Percentiles rank a stretch among this genome's conserved stretches.
Evolutionary conservation across 495 filamentous ascomycete genomes (phyloP).

Genomic region (Chaetomium cochliodes): DNA sequence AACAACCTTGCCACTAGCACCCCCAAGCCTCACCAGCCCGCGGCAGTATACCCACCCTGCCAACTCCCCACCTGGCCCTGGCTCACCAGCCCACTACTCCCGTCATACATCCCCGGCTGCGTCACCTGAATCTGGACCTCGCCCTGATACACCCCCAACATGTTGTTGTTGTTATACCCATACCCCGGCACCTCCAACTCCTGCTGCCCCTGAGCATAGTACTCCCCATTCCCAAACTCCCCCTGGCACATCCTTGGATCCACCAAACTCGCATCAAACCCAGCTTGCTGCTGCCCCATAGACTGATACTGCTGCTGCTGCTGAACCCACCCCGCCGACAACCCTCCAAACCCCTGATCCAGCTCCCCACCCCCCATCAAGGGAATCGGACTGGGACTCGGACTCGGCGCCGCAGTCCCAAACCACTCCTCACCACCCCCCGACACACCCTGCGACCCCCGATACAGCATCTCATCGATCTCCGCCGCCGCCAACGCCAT

Average conservation of each 20-base stretch:
- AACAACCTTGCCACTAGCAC: background rate
- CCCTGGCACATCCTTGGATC: background rate
- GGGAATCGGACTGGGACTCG: too few relatives aligned
- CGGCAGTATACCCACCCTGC: slow-evolving; percentile 2
- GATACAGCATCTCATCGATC: slow-evolving; percentile 5
- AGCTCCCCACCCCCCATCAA: too few relatives aligned
- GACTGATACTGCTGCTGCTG: too few relatives aligned
- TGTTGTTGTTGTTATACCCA: background rate
- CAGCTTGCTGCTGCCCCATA: background rate
- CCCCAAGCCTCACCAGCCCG: background rate
- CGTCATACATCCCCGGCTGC: slow-evolving; percentile 1
- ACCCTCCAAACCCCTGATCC: background rate
- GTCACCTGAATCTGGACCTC: background rate
- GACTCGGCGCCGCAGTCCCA: too few relatives aligned
- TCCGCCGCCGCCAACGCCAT: slow-evolving; percentile 4
- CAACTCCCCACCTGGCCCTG: slow-evolving; percentile 3
- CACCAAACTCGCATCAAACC: background rate
- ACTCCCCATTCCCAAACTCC: background rate
- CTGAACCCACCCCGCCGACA: too few relatives aligned
- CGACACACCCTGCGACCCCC: background rate
- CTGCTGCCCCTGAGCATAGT: background rate
- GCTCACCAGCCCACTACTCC: background rate
- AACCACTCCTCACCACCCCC: background rate
- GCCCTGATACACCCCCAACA: slow-evolving; percentile 5
- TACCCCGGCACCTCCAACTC: background rate